These are phyloP conservation scores for Rhynchosporium agropyri DNA, from an alignment of 2,329 filamentous ascomycete species.

Conservation along the genomic window DNA sequence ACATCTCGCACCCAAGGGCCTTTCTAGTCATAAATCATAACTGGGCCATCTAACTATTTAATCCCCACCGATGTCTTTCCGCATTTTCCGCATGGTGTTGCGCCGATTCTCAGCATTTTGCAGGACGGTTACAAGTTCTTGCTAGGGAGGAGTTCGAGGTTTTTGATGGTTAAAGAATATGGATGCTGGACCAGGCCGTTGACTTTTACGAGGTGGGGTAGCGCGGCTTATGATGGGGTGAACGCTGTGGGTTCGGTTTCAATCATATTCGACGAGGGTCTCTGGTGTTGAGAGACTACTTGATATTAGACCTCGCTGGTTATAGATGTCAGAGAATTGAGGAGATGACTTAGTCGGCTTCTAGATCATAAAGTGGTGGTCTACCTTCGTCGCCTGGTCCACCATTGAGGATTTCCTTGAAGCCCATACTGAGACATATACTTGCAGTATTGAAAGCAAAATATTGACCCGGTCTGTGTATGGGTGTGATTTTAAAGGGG, in stretches of 20 bases:
- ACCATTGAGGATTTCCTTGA: too few species aligned
- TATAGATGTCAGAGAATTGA: too few species aligned
- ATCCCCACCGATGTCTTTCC: constrained; percentile 5
- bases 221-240: background rate
- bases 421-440: too few species aligned
- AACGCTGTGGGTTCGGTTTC: constrained; percentile 3
- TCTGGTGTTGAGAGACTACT: too few species aligned
- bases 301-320: too few species aligned
- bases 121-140: background rate
- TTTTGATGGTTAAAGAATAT: background rate
- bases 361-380: too few species aligned
- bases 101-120: background rate
- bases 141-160: background rate
- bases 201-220: background rate
- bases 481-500: too few species aligned
- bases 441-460: too few species aligned
- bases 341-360: too few species aligned
- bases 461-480: too few species aligned
- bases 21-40: constrained; percentile 1
- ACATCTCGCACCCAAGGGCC: constrained; percentile 10
- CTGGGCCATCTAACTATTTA: background rate
- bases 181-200: background rate
- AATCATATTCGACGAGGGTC: background rate
- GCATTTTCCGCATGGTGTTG: background rate
- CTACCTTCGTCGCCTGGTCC: too few species aligned